Evolutionary conservation across 2,329 filamentous ascomycete genomes (phyloP).

Genomic region (Fusarium buxicola): DNA sequence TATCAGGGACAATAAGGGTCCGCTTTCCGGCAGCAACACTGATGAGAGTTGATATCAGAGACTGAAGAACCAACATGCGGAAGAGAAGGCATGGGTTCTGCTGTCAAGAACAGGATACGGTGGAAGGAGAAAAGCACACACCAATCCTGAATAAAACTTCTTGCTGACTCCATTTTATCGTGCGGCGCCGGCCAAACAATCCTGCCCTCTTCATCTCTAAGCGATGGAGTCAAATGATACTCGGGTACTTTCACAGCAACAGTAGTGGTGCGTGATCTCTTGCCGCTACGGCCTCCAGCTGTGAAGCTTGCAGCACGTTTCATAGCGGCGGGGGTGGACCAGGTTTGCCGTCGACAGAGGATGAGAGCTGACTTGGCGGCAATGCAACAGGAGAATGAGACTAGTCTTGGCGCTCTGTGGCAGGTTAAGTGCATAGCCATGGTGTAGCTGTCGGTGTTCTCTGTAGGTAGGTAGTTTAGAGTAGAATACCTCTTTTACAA

Average conservation of each 20-base stretch:
- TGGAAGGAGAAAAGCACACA: too few relatives aligned
- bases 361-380: not conserved
- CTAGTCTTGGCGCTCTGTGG: not conserved
- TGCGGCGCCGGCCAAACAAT: slow-evolving; percentile 71
- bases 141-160: slow-evolving; percentile 69
- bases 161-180: slow-evolving; percentile 65
- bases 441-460: not conserved
- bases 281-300: not conserved
- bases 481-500: not conserved
- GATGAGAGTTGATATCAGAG: slow-evolving; percentile 13
- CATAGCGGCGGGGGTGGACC: slow-evolving; percentile 9
- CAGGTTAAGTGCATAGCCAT: not conserved
- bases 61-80: not conserved
- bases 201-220: slow-evolving; percentile 56
- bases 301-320: slow-evolving; percentile 1
- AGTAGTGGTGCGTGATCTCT: slow-evolving; percentile 6
- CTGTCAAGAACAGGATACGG: too few relatives aligned
- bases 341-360: not conserved
- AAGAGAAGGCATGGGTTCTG: too few relatives aligned
- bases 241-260: slow-evolving; percentile 1
- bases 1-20: slow-evolving; percentile 74
- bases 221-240: slow-evolving; percentile 26
- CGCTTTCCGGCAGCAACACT: slow-evolving; percentile 46
- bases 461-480: not conserved
- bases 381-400: not conserved